Percentiles rank a stretch among this genome's conserved stretches.
Evolutionary conservation across 2,329 filamentous ascomycete genomes (phyloP).

Genomic region (Mollisiaceae sp.): DNA sequence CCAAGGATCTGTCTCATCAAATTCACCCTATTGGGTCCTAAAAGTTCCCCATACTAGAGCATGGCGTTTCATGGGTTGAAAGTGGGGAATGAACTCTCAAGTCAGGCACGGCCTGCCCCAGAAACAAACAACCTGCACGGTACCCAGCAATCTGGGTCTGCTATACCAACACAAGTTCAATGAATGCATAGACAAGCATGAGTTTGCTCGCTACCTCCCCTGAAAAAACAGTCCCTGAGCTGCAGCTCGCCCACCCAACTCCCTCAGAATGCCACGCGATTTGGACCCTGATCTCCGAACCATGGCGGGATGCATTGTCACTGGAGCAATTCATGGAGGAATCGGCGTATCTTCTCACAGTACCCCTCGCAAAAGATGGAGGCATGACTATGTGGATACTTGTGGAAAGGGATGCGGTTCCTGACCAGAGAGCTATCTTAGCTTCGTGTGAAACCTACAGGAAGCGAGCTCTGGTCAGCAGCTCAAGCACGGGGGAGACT

Average conservation of each 20-base stretch:
- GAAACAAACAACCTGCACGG: neutral
- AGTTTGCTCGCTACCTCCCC: neutral
- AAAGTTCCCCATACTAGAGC: neutral
- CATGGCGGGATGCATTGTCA: constrained; percentile 63
- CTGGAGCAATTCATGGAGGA: constrained; percentile 61
- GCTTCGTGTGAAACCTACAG: constrained; percentile 68
- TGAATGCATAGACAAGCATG: constrained; percentile 5
- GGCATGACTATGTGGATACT: constrained; percentile 68
- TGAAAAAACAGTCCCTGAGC: constrained; percentile 33
- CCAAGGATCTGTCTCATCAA: neutral
- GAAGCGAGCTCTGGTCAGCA: constrained; percentile 58
- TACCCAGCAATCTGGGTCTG: neutral
- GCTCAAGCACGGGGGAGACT: constrained; percentile 39
- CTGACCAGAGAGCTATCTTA: constrained; percentile 56
- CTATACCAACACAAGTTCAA: neutral
- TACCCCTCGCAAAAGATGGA: constrained; percentile 60
- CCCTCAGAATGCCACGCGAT: constrained; percentile 55
- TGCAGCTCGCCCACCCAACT: constrained; percentile 60
- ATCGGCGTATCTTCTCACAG: constrained; percentile 54
- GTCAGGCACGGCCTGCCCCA: neutral
- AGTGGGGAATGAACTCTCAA: neutral
- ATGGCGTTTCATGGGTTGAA: neutral
- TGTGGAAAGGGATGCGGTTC: constrained; percentile 49
- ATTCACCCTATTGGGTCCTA: neutral
- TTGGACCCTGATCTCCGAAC: constrained; percentile 57